A percentile compares a stretch with the other conserved stretches of the same genome.
Conservation (phyloP, 805 yeast species). For the Priceomyces haplophilus region DNA sequence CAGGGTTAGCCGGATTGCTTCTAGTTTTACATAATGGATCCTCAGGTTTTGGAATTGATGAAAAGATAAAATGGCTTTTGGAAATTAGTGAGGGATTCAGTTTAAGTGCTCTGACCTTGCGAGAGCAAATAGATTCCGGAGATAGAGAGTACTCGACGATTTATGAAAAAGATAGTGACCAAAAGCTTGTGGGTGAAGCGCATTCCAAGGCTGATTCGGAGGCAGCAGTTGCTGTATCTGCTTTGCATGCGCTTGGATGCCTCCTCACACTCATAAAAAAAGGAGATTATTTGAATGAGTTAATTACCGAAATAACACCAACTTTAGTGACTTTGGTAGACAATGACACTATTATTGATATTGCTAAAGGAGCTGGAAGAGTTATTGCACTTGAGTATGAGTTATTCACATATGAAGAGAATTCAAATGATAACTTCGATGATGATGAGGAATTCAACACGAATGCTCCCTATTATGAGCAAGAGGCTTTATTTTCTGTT, state of each 20-base stretch:
- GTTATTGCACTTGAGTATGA: constrained; percentile 58
- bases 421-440: constrained; percentile 30
- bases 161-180: constrained; percentile 33
- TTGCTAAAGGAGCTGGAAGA: constrained; percentile 54
- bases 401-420: constrained; percentile 43
- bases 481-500: constrained; percentile 42
- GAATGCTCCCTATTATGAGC: constrained; percentile 52
- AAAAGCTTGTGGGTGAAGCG: constrained; percentile 33
- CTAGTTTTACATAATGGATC: constrained; percentile 47
- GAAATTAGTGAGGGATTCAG: constrained; percentile 42
- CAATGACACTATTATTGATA: constrained; percentile 38
- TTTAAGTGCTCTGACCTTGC: constrained; percentile 27
- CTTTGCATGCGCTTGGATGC: constrained; percentile 46
- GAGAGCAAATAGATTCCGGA: constrained; percentile 36
- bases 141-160: constrained; percentile 43
- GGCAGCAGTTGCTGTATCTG: constrained; percentile 38
- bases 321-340: constrained; percentile 43
- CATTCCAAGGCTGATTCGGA: constrained; percentile 29
- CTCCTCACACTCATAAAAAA: constrained; percentile 43
- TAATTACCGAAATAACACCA: constrained; percentile 36
- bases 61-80: constrained; percentile 39
- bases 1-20: constrained; percentile 38
- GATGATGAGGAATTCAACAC: constrained; percentile 44
- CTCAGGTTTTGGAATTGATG: constrained; percentile 50
- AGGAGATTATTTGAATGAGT: constrained; percentile 42